Conservation (phyloP, 352 stramenopile genomes). For the Pythium sp. region DNA sequence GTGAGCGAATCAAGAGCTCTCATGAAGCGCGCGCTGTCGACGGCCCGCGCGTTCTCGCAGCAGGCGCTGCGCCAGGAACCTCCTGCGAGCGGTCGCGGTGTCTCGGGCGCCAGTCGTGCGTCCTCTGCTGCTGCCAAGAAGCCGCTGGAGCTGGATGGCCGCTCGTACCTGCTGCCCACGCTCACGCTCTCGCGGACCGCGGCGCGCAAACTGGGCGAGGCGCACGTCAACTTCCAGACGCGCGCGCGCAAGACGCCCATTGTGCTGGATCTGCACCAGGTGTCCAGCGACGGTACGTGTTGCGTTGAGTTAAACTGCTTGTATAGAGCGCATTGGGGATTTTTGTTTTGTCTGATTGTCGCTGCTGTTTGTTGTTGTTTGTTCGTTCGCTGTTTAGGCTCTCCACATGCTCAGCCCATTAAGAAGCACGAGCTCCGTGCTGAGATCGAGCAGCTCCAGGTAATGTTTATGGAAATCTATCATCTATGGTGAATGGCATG, state of each 20-base stretch:
- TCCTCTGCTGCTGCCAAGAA: slow-evolving; percentile 16
- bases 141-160: slow-evolving; percentile 52
- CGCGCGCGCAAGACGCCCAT: slow-evolving; percentile 49
- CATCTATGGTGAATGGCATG: too few species aligned
- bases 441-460: slow-evolving; percentile 61
- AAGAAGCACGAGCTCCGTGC: slow-evolving; percentile 73
- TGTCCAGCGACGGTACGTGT: slow-evolving; percentile 62
- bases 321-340: not conserved
- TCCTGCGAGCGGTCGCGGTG: slow-evolving; percentile 29
- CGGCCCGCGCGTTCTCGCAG: slow-evolving; percentile 54
- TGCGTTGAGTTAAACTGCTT: not conserved
- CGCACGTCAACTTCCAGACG: slow-evolving; percentile 39
- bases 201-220: slow-evolving; percentile 21
- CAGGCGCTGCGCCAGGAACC: slow-evolving; percentile 50
- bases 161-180: slow-evolving; percentile 73
- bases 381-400: slow-evolving; percentile 30
- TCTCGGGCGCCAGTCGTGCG: slow-evolving; percentile 21
- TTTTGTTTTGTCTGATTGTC: not conserved
- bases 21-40: slow-evolving; percentile 36
- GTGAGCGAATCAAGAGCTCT: not conserved
- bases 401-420: slow-evolving; percentile 70
- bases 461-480: slow-evolving; percentile 15
- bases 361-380: not conserved
- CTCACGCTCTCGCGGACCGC: slow-evolving; percentile 46
- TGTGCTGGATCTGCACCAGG: slow-evolving; percentile 67